These are phyloP conservation scores for Rhinocladiella similis DNA, from an alignment of 2,329 filamentous ascomycete species.

Conservation along the genomic window DNA sequence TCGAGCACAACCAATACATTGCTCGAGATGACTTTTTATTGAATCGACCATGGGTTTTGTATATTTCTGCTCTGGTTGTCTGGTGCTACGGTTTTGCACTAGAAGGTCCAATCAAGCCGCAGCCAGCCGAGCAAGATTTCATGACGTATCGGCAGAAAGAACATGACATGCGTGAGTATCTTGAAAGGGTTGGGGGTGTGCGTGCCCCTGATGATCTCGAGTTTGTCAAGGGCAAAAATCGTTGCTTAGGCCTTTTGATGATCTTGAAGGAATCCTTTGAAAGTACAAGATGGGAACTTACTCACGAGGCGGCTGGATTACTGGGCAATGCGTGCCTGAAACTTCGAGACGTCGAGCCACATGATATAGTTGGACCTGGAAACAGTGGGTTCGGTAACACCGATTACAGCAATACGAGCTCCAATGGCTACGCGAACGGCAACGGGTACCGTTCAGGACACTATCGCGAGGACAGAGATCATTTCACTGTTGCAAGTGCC, in stretches of 20 bases:
- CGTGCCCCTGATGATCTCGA: slow-evolving; percentile 75
- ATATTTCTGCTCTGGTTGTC: slow-evolving; percentile 86
- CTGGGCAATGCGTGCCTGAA: slow-evolving; percentile 77
- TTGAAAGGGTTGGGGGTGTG: slow-evolving; percentile 71
- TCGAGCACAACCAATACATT: slow-evolving; percentile 61
- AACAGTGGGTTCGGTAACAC: slow-evolving; percentile 2
- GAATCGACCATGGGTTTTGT: slow-evolving; percentile 92
- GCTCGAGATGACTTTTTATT: slow-evolving; percentile 86
- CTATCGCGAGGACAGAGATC: slow-evolving; percentile 13
- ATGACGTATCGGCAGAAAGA: slow-evolving; percentile 65
- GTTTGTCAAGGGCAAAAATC: slow-evolving; percentile 72
- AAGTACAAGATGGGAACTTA: slow-evolving; percentile 83
- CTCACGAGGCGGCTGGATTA: slow-evolving; percentile 81
- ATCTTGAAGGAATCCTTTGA: slow-evolving; percentile 79
- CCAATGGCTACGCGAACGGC: slow-evolving; percentile 8
- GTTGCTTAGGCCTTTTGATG: slow-evolving; percentile 77
- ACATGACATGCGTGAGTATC: slow-evolving; percentile 75
- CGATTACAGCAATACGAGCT: slow-evolving; percentile 6
- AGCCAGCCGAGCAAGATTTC: slow-evolving; percentile 50
- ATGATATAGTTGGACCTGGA: slow-evolving; percentile 14
- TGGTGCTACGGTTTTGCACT: slow-evolving; percentile 94
- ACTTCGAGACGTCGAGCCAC: slow-evolving; percentile 37
- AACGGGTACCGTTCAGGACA: not conserved
- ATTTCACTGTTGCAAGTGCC: slow-evolving; percentile 18
- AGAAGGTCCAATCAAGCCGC: slow-evolving; percentile 69